Percentiles rank a stretch among this genome's conserved stretches.
These are phyloP conservation scores for Daldinia eschscholtzii DNA, from an alignment of 2,329 filamentous ascomycete genomes.

Conservation along the genomic window DNA sequence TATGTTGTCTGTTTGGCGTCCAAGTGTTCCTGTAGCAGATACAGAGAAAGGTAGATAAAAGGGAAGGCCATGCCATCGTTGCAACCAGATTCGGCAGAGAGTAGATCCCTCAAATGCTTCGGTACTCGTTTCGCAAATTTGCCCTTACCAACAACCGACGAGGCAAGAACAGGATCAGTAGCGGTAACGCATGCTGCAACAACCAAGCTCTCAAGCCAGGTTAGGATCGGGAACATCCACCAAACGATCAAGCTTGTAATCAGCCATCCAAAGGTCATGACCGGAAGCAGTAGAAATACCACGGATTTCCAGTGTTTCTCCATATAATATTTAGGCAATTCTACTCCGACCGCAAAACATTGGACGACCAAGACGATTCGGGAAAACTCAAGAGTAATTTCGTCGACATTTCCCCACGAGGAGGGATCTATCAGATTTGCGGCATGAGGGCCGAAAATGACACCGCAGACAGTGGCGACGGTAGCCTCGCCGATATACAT, in stretches of 20 bases:
- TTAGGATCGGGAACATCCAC: slow-evolving; percentile 84
- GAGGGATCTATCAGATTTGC: slow-evolving; percentile 82
- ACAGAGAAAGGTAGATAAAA: slow-evolving; percentile 92
- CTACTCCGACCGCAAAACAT: slow-evolving; percentile 91
- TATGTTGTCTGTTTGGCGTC: slow-evolving; percentile 77
- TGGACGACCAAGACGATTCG: slow-evolving; percentile 91
- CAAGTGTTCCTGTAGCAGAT: slow-evolving; percentile 85
- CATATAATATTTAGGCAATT: slow-evolving; percentile 95
- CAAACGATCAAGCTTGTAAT: slow-evolving; percentile 93
- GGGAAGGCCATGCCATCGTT: slow-evolving; percentile 99
- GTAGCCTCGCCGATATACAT: slow-evolving; percentile 99
- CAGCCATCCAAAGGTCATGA: slow-evolving; percentile 98
- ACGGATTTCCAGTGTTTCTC: slow-evolving; percentile 97
- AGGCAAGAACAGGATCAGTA: slow-evolving; percentile 95
- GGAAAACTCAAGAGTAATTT: slow-evolving; percentile 89
- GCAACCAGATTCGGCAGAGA: slow-evolving; percentile 97
- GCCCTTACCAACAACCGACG: slow-evolving; percentile 97
- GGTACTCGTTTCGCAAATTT: slow-evolving; percentile 98
- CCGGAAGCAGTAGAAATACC: slow-evolving; percentile 85
- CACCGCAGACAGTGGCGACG: slow-evolving; percentile 86
- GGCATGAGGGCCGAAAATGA: slow-evolving; percentile 89
- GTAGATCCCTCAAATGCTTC: slow-evolving; percentile 93
- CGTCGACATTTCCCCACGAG: slow-evolving; percentile 85
- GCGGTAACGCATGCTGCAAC: slow-evolving; percentile 95
- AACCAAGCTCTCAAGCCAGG: slow-evolving; percentile 90